phyloP scores from a whole-genome alignment of 78 protist species.

The Dictyostelium capitatum region DNA sequence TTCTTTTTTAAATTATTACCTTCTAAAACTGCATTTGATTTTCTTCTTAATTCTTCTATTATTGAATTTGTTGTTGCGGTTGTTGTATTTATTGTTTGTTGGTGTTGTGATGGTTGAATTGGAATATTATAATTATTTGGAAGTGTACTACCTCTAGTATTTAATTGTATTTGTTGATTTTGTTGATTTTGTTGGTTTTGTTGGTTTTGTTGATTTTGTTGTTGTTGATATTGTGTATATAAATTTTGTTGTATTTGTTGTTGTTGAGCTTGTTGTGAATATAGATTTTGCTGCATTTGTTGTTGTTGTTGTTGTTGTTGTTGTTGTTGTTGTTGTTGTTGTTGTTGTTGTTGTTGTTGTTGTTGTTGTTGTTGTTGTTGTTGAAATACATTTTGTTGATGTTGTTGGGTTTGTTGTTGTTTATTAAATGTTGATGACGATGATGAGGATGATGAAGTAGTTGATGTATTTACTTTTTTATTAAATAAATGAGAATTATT shows the following conservation, averaged over 20 bases:
- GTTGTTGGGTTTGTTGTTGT: not conserved
- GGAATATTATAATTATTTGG: not conserved
- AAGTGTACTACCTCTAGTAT: not conserved
- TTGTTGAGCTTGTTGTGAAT: slow-evolving; percentile 40
- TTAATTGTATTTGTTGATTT: not conserved
- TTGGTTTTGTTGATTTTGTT: slow-evolving; percentile 22
- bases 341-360: not conserved
- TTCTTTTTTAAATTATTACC: not conserved
- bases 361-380: not conserved
- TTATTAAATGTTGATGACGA: not conserved
- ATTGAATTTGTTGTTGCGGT: slow-evolving; percentile 1
- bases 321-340: not conserved
- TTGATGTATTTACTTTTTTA: not conserved
- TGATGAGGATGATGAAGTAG: not conserved
- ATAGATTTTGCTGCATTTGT: not conserved
- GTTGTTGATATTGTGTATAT: not conserved
- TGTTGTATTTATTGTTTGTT: not conserved
- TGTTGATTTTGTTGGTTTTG: not conserved
- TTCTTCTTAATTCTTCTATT: not conserved
- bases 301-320: slow-evolving; percentile 11
- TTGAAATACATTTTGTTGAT: not conserved
- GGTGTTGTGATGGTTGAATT: not conserved
- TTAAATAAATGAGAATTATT: slow-evolving; percentile 13
- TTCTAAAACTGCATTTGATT: not conserved
- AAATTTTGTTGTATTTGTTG: slow-evolving; percentile 6